A percentile compares a stretch with the other conserved stretches of the same genome.
Conservation (phyloP, 345 rosid species). For the Leavenworthia alabamica region DNA sequence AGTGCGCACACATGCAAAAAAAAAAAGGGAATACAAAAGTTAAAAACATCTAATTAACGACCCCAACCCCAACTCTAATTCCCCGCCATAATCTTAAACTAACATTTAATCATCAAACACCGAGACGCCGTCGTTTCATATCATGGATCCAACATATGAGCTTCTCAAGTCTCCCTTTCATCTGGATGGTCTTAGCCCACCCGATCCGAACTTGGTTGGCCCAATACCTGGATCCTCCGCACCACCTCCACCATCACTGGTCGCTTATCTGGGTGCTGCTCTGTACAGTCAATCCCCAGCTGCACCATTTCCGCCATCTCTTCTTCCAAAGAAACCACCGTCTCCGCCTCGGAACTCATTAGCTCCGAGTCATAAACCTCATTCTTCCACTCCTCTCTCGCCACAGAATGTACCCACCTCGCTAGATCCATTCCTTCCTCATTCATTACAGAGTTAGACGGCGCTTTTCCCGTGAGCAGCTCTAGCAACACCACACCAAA, state of each 20-base stretch:
- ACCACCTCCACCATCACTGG: slow-evolving; percentile 66
- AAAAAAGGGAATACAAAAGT: background rate
- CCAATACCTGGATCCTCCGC: slow-evolving; percentile 48
- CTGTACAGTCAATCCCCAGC: slow-evolving; percentile 77
- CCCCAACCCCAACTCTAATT: slow-evolving; percentile 14
- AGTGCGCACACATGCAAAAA: slow-evolving; percentile 16
- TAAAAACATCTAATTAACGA: slow-evolving; percentile 23
- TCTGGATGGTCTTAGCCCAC: slow-evolving; percentile 16
- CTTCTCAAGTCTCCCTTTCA: slow-evolving; percentile 1
- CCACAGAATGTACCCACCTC: slow-evolving; percentile 90
- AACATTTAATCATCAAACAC: slow-evolving; percentile 7
- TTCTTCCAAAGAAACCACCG: slow-evolving; percentile 39
- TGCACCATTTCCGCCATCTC: slow-evolving; percentile 84
- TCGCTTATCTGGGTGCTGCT: slow-evolving; percentile 73
- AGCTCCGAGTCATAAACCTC: slow-evolving; percentile 91
- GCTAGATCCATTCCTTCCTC: slow-evolving; percentile 96
- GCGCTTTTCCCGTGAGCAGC: slow-evolving; percentile 83
- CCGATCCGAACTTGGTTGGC: slow-evolving; percentile 28
- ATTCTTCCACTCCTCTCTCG: slow-evolving; percentile 75
- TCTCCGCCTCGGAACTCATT: slow-evolving; percentile 65
- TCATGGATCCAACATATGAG: background rate
- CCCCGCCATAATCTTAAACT: slow-evolving; percentile 31
- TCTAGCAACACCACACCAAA: slow-evolving; percentile 85
- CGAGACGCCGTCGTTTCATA: background rate
- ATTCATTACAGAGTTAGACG: slow-evolving; percentile 65